Base-by-base conservation (phyloP, 306 rosid species). In the Vachellia pachyceras region DNA sequence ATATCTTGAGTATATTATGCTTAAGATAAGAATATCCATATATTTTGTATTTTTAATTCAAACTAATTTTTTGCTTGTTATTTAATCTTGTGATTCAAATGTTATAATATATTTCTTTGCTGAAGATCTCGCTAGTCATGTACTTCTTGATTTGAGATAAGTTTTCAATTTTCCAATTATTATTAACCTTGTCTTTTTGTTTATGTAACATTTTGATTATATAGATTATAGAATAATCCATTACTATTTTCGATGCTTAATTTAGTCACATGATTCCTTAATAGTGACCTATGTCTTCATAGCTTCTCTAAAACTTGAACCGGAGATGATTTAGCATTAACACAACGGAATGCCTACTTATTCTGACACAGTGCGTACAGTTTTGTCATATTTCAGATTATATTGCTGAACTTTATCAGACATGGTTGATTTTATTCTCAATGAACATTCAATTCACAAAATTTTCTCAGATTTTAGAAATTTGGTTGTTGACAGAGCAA, bases 201-300 rank as follows among this genome's bases (percentile, higher is more conserved):
- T 49, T 49, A 14, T 15, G 55, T 49, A 49, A 42, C 7, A 49
- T 49, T 49, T 49, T 49, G n/a, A 49, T 7, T 13, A 39, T 67
- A 20, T 73, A 60, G 76, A 82, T 25, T 64, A 76, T 66, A 20
- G 50, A 25, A 46, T 68, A 22, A 37, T 57, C 41, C 60, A 73
- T 78, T 78, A 57, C 50, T 67, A 0, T 23, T 67, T 36, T 7
- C 7, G 9, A 65, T 35, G 57, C 55, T 33, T 69, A 46, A 74
- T 42, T 52, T 10, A 72, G 20, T 63, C 1, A 29, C 10, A 4
- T 33, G 42, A 63, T 63, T 63, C 37, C 17, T 15, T 13, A 55
- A 42, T 80, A 52, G 61, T 54, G 69, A n/a, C 80, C 46, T 33
- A 40, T 73, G 57, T 42, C 61, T 73, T 75, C 71, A 52, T 64